Base-by-base conservation (phyloP, 2,329 filamentous ascomycete genomes). In the Verticillium tricorpus region DNA sequence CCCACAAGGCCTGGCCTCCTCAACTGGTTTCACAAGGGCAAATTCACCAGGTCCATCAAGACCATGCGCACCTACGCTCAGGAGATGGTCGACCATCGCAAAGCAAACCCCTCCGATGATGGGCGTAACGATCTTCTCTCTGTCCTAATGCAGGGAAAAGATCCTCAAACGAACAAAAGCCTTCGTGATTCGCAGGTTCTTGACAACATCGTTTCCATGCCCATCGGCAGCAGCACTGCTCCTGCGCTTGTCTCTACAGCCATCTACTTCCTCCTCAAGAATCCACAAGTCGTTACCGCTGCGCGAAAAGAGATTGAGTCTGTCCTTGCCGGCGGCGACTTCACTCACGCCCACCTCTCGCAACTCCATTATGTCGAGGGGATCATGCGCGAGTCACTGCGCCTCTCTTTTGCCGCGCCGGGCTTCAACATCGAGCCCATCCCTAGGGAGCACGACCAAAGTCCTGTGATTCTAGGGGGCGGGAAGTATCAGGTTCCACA, bases 141-240 rank as follows among this genome's bases (percentile, higher is more conserved):
- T 58, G 81, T 82, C 3, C 77, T 91, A 70, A 71, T 91, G 62
- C 80, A 82, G 60, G 81, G 77, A 14, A 80, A 78, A 50, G 89
- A 91, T 65, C 82, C 85, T 0, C 80, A 88, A 68, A 89, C 87
- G 0, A 85, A 85, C 32, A 77, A 80, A 62, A 74, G 74, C 2
- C 77, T 91, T 65, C 81, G 75, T 5, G 83, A 89, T 5, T 82
- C 82, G 11, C 83, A 85, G 63, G 81, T 90, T 57, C 80, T 89
- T 57, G 86, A 90, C 71, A 88, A 91, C 70, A 86, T 91, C 66
- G 84, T 90, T 60, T 83, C 83, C 2, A 89, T 91, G 77, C 82
- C 89, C 50, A 86, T 87, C 59, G 85, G 82, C 4, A 81, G 77
- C 70, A 80, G 76, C 69, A 83, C 81, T 0, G 77, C 80, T 3